phyloP scores from a whole-genome alignment of 1,284 basidiomycete species.

The Taiwanofungus camphoratus region DNA sequence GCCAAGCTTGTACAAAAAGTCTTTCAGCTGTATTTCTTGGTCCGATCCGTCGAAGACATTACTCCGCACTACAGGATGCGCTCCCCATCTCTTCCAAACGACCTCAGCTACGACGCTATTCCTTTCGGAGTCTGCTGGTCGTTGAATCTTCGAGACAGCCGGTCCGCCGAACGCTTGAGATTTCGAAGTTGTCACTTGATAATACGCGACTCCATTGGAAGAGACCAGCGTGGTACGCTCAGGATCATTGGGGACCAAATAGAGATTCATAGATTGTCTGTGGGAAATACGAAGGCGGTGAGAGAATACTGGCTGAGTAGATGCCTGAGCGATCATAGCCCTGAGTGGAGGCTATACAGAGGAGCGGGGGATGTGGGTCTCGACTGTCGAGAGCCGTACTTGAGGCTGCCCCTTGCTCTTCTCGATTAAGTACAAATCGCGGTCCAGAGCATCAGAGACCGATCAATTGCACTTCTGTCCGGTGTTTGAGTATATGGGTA shows the following conservation, averaged over 20 bases:
- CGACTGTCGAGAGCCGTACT: neutral
- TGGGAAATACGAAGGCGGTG: neutral
- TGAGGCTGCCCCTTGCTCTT: neutral
- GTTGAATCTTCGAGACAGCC: constrained; percentile 32
- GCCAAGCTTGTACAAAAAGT: constrained; percentile 39
- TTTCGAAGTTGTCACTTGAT: constrained; percentile 37
- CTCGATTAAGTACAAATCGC: neutral
- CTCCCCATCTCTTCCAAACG: constrained; percentile 38
- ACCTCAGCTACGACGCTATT: constrained; percentile 42
- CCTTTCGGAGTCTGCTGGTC: constrained; percentile 31
- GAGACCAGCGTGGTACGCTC: constrained; percentile 43
- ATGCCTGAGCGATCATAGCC: neutral
- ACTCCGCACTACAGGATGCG: constrained; percentile 39
- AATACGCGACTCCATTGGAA: constrained; percentile 42
- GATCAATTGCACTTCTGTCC: constrained; percentile 6
- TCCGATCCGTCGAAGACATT: constrained; percentile 32
- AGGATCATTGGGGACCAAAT: constrained; percentile 44
- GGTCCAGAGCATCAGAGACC: constrained; percentile 4
- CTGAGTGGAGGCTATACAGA: neutral
- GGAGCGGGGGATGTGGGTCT: too few species aligned
- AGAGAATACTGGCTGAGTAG: neutral
- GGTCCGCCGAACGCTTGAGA: constrained; percentile 24
- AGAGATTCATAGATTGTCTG: constrained; percentile 37
- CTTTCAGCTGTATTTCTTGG: constrained; percentile 32
- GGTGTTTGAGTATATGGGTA: neutral